Base-by-base conservation (phyloP, 768 basidiomycete genomes). In the Multifurca ochricompacta region DNA sequence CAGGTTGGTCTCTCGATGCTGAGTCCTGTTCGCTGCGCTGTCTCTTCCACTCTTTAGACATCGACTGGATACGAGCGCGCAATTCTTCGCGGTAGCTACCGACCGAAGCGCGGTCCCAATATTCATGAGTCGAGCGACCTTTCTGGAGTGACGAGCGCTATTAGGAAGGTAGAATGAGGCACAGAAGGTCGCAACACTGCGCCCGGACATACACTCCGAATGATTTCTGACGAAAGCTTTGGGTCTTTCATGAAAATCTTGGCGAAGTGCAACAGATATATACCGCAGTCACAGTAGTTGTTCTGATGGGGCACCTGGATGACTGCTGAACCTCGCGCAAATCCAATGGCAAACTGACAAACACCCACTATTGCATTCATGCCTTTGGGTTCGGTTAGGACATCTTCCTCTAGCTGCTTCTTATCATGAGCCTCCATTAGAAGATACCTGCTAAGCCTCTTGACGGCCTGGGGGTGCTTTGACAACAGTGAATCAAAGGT, bases 211-310 rank as follows among this genome's bases (percentile, higher is more conserved):
- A 43, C 62, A 77, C 76, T 56, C 53, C 69, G 67, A 39, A 90
- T 83, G 30, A 75, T 68, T 8, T 72, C 59, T 48, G 74, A 71
- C 53, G 83, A 79, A 16, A 69, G 64, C 0, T 67, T 63, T 0
- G 91, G 86, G 49, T 85, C 70, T 7, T 65, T 69, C 68, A 96
- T 79, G 64, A 98, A 89, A 0, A 79, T 80, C 61, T 82, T 73
- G 7, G 84, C 87, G 47, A 91, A 91, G 64, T 98, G 92, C 10
- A 98, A 73, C 11, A 98, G 75, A 67, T 90, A 99, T 27, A 96
- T 66, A 6, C 96, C 96, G 61, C 96, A 99, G 67, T 97, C 94
- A 64, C 84, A 89, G 59, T 74, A 89, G 65, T 98, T 97, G 14
- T 82, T 81, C 65, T 99, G 96, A 21, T 74, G 72, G 3, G 95